Evolutionary conservation across 176 grass and related monocot species (phyloP).

Genomic region (Ensete ventricosum): DNA sequence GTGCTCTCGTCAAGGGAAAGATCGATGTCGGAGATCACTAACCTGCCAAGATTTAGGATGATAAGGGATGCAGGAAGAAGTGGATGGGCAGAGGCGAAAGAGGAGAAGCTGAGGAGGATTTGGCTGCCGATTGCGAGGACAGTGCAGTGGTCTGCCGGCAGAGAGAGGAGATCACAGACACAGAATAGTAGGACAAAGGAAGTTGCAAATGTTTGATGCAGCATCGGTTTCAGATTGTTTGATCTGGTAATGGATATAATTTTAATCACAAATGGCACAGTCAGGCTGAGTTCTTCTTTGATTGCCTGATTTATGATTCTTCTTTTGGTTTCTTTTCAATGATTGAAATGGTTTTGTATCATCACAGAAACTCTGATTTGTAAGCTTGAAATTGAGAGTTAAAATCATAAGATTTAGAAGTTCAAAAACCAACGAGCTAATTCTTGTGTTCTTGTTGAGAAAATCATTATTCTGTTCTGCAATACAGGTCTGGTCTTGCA

Average conservation of each 20-base stretch:
- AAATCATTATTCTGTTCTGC: too few relatives aligned
- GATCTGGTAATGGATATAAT: background rate
- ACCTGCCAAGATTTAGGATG: conserved; percentile 36
- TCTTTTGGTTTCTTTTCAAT: too few relatives aligned
- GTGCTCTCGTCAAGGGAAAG: conserved; percentile 38
- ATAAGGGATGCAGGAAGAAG: conserved; percentile 9
- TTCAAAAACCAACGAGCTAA: too few relatives aligned
- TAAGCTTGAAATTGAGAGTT: too few relatives aligned
- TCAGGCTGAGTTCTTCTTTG: background rate
- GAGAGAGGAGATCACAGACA: conserved; percentile 4
- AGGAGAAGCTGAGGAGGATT: conserved; percentile 38
- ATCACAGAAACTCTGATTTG: too few relatives aligned
- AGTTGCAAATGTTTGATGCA: background rate
- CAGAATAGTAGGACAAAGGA: background rate
- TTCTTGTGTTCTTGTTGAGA: too few relatives aligned
- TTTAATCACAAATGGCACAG: background rate
- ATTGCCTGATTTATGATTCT: too few relatives aligned
- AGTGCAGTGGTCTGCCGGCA: conserved; percentile 50
- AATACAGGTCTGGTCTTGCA: too few relatives aligned
- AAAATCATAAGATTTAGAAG: too few relatives aligned
- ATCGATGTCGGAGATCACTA: conserved; percentile 85
- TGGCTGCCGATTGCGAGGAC: conserved; percentile 81
- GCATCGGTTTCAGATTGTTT: background rate
- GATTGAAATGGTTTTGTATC: too few relatives aligned
- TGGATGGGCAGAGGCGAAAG: background rate